Base-by-base conservation (phyloP, 257 asterid species). In the Nicotiana knightiana region DNA sequence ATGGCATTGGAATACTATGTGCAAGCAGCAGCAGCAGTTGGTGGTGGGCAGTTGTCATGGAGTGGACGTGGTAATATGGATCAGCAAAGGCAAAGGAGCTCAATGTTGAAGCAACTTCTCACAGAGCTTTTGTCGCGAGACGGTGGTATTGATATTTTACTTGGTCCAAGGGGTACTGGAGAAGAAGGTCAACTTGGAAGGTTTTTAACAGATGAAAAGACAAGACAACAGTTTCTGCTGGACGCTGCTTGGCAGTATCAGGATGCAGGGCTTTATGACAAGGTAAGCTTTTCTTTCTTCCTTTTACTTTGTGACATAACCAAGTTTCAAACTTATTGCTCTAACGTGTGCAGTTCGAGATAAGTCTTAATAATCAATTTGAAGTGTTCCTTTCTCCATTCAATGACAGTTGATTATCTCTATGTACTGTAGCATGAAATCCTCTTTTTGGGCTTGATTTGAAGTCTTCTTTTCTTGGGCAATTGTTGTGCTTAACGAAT, bases 21-120 rank as follows among this genome's bases (percentile, higher is more conserved):
- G 57, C 97, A 96, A 87, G 97, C 99, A 85, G 97, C 98, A 76
- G 98, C 99, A 63, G 93, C 97, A 59, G 93, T 92, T 77, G 99
- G 97, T 67, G 99, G 98, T 80, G 99, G 99, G 59, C 93, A 89
- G 76, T 83, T 91, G 90, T 96, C 99, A 51, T 94, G 97, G 98
- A 89, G 88, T 76, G 97, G 98, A 58, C 91, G 94, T 89, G 90
- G 93, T 88, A 93, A 86, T 66, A 87, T 84, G 73, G 97, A 94
- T 88, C 98, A 94, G 88, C 97, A 92, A 82, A 91, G 98, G 84
- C 98, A 92, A 89, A 96, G 88, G 88, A 88, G 81, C 66, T 86
- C 90, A 89, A 92, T 94, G 97, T 63, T 96, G 84, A 94, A 90
- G 87, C 97, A 94, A 85, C 98, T 96, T 81, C 91, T 96, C 12